These are phyloP conservation scores for Amylostereum areolatum DNA, from an alignment of 1,284 basidiomycete genomes.

Conservation along the genomic window DNA sequence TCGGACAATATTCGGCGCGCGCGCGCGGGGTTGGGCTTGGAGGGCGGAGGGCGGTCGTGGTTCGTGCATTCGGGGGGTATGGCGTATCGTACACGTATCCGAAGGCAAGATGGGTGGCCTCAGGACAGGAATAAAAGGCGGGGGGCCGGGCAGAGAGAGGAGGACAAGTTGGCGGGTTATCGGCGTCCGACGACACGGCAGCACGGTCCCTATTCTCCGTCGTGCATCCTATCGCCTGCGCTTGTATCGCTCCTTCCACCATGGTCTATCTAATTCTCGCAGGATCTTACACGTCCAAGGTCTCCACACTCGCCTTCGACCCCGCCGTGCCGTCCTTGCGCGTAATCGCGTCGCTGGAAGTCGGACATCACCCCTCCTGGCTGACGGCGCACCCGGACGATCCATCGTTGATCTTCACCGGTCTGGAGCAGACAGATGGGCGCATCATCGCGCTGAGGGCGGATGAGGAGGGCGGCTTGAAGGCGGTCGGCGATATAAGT, in stretches of 20 bases:
- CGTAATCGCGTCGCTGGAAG: slow-evolving; percentile 35
- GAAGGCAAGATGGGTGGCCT: no score
- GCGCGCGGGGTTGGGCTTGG: no score
- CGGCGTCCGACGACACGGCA: no score
- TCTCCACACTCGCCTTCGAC: slow-evolving; percentile 44
- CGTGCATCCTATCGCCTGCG: no score
- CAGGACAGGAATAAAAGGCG: no score
- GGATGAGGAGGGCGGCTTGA: slow-evolving; percentile 34
- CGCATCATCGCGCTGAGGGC: slow-evolving; percentile 49
- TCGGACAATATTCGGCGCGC: no score
- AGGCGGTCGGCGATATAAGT: slow-evolving; percentile 36
- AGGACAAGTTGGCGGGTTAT: no score
- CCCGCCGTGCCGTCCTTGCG: slow-evolving; percentile 32
- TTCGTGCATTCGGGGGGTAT: no score
- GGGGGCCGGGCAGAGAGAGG: no score
- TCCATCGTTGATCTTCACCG: slow-evolving; percentile 43
- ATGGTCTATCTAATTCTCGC: slow-evolving; percentile 48
- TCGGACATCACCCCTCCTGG: slow-evolving; percentile 69
- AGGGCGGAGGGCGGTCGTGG: no score
- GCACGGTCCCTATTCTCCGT: no score
- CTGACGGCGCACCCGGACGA: slow-evolving; percentile 52
- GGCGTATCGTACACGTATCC: no score
- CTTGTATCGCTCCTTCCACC: slow-evolving; percentile 6
- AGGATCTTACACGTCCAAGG: slow-evolving; percentile 56
- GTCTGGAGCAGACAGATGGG: slow-evolving; percentile 56